A percentile compares a stretch with the other conserved stretches of the same genome.
phyloP scores from a whole-genome alignment of 352 stramenopile genomes.

The Phytophthora constricta region DNA sequence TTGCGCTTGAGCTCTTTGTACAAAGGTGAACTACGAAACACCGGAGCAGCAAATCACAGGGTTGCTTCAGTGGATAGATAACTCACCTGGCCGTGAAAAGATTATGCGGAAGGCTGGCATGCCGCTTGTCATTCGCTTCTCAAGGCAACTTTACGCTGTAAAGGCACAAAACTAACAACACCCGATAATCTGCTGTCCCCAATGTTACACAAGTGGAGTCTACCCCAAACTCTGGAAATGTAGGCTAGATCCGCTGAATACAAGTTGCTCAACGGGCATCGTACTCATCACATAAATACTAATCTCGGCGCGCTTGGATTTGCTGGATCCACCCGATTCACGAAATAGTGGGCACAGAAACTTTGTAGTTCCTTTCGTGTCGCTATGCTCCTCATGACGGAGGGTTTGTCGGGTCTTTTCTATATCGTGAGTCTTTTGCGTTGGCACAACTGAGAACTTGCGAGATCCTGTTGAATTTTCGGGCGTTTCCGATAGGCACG shows the following conservation, averaged over 20 bases:
- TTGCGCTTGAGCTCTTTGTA: constrained; percentile 77
- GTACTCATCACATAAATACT: constrained; percentile 35
- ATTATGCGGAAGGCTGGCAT: constrained; percentile 70
- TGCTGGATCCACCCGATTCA: background rate
- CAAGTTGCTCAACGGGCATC: constrained; percentile 34
- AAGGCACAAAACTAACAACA: too few species aligned
- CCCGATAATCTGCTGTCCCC: too few species aligned
- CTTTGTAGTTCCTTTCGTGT: constrained; percentile 1
- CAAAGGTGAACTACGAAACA: constrained; percentile 74
- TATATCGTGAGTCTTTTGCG: background rate
- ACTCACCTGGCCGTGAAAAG: constrained; percentile 71
- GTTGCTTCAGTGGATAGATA: constrained; percentile 81
- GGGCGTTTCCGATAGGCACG: constrained; percentile 24
- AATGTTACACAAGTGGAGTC: background rate
- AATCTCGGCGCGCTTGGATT: constrained; percentile 1
- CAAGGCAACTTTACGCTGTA: constrained; percentile 64
- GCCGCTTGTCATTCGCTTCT: constrained; percentile 79
- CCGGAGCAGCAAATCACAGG: constrained; percentile 73
- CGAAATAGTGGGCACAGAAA: constrained; percentile 42
- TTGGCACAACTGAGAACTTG: too few species aligned
- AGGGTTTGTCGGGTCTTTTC: constrained; percentile 7
- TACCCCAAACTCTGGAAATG: constrained; percentile 15
- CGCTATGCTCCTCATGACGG: background rate
- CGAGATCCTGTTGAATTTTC: background rate
- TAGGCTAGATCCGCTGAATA: constrained; percentile 44